These are phyloP conservation scores for Coniochaeta ligniaria DNA, from an alignment of 2,329 filamentous ascomycete genomes.

Conservation along the genomic window DNA sequence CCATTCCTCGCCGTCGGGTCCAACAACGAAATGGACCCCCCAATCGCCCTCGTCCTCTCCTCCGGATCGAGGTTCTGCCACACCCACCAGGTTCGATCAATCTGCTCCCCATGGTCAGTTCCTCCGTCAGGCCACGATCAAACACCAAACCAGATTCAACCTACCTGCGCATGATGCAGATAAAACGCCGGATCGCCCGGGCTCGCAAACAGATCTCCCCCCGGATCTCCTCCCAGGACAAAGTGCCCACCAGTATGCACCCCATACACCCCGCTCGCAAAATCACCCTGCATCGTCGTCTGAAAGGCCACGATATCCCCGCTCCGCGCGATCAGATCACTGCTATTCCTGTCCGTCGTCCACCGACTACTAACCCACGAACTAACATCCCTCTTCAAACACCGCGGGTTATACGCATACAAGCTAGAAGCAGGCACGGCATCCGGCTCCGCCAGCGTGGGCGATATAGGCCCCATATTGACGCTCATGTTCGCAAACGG, in stretches of 20 bases:
- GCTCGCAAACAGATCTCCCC: conserved; percentile 11
- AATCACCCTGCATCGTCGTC: conserved; percentile 30
- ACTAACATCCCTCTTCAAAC: conserved; percentile 33
- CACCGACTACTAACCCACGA: conserved; percentile 20
- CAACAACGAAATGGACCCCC: conserved; percentile 14
- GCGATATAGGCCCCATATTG: conserved; percentile 27
- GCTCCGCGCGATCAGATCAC: conserved; percentile 25
- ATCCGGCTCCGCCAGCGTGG: not conserved
- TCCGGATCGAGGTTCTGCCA: conserved; percentile 16
- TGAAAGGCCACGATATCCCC: conserved; percentile 30
- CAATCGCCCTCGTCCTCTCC: conserved; percentile 11
- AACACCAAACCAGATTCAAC: not conserved
- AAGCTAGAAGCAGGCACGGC: conserved; percentile 15
- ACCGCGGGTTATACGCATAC: conserved; percentile 31
- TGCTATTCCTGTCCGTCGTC: conserved; percentile 23
- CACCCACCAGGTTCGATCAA: conserved; percentile 18
- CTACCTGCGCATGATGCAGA: not conserved
- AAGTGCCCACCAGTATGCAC: conserved; percentile 28
- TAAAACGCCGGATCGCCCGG: conserved; percentile 3
- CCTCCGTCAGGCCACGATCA: not conserved
- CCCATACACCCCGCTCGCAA: conserved; percentile 18
- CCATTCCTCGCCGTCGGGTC: conserved; percentile 15
- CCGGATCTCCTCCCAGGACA: conserved; percentile 19
- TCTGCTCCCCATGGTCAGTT: conserved; percentile 1
- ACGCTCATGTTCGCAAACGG: conserved; percentile 35